A percentile compares a stretch with the other conserved stretches of the same genome.
Conservation (phyloP, 2,329 filamentous ascomycete species). For the Diaporthe vexans region DNA sequence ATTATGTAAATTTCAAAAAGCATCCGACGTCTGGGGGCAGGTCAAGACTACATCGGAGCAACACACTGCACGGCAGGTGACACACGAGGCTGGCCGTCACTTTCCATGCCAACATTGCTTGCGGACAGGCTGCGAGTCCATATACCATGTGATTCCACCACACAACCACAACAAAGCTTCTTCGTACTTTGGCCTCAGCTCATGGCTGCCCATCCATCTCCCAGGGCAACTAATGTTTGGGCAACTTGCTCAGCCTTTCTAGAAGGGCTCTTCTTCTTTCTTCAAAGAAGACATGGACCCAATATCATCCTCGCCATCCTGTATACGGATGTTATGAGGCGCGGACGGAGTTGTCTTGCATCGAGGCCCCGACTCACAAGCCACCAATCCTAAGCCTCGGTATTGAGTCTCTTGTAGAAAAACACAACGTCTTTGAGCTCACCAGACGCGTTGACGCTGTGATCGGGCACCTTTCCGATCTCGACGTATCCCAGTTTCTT, state of each 20-base stretch:
- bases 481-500: constrained; percentile 69
- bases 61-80: not conserved
- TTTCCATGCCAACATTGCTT: not conserved
- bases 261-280: not conserved
- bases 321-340: not conserved
- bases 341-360: not conserved
- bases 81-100: not conserved
- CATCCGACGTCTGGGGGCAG: not conserved
- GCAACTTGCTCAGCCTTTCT: not conserved
- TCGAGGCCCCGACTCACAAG: not conserved
- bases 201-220: too few species aligned
- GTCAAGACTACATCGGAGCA: not conserved
- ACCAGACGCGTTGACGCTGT: constrained; percentile 63
- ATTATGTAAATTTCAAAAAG: not conserved
- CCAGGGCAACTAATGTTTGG: not conserved
- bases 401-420: constrained; percentile 69
- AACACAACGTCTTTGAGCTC: constrained; percentile 66
- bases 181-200: not conserved
- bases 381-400: not conserved
- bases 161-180: not conserved
- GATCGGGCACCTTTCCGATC: constrained; percentile 68
- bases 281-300: not conserved
- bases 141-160: too few species aligned
- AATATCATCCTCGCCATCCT: not conserved
- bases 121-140: not conserved